Conservation (phyloP, 169 alveolate species). For the Eimeria sp. region DNA sequence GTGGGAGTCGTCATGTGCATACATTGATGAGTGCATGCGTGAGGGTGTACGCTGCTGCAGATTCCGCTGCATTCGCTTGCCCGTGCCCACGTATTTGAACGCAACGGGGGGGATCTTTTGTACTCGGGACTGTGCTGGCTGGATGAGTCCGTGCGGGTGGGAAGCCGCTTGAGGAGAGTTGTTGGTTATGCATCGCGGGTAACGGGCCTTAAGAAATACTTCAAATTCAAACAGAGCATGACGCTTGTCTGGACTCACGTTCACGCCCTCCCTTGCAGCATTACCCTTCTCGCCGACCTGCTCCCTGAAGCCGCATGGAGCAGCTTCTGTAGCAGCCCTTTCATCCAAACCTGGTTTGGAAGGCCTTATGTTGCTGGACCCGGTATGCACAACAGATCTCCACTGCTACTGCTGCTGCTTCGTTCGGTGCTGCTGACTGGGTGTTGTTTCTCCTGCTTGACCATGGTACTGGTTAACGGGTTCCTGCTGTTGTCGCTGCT, state of each 20-base stretch:
- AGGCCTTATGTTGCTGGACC: not conserved
- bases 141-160: not conserved
- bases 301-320: slow-evolving; percentile 43
- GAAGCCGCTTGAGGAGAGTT: not conserved
- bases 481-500: not conserved
- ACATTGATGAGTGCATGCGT: not conserved
- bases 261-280: slow-evolving; percentile 61
- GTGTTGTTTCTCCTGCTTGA: not conserved
- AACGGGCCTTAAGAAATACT: not conserved
- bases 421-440: not conserved
- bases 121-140: slow-evolving; percentile 36
- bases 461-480: not conserved
- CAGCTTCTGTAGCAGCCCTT: slow-evolving; percentile 62
- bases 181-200: not conserved
- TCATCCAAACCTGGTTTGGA: slow-evolving; percentile 23
- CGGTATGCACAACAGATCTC: not conserved
- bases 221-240: not conserved
- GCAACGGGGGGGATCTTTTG: not conserved
- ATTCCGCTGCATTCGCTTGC: slow-evolving; percentile 39
- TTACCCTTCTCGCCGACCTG: slow-evolving; percentile 46
- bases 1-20: not conserved
- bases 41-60: slow-evolving; percentile 4
- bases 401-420: slow-evolving; percentile 21
- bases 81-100: slow-evolving; percentile 6
- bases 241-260: slow-evolving; percentile 51